Base-by-base conservation (phyloP, 1,284 basidiomycete species). In the Trametes sp. region DNA sequence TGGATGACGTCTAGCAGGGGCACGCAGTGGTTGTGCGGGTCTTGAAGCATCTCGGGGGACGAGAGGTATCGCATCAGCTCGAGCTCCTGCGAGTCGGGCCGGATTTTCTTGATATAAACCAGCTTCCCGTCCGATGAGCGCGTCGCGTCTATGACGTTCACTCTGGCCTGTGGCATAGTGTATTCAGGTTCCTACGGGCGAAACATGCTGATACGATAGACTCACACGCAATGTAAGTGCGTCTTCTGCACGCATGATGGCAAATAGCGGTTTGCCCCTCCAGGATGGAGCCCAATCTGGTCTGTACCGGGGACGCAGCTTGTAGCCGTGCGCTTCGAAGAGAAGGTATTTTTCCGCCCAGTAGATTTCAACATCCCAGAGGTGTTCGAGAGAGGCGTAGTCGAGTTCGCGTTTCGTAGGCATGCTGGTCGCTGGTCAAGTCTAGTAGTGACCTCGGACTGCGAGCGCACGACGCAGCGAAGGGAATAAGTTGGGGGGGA, bases 11-110 rank as follows among this genome's bases (percentile, higher is more conserved):
- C 76, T 0, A 77, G 38, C 9, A 77, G 68, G 1, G 72, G 75
- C 2, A 77, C 71, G 33, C 67, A 70, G 55, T 75, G 76, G 33
- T 77, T 77, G 3, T 58, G 23, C 0, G 74, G 67, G 33, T 76
- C 69, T 4, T 62, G 33, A 35, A 14, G 1, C 66, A n/a, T 52
- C 29, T 38, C 38, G 36, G 14, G 28, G 19, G 8, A 19, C 73
- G 57, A 51, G 2, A 58, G 24, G 29, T 24, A 58, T 19, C n/a
- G n/a, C 21, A 44, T 4, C 16, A 58, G 71, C 2, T 51, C 41
- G 0, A 66, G 57, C 54, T 76, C 73, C 7, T 55, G 14, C 4
- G 69, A 62, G 8, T 36, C 44, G 0, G 62, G 67, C 3, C 16
- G 1, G 0, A 73, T 63, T 38, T 55, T 28, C 55, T 75, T 76